Percentiles rank a stretch among this genome's conserved stretches.
Evolutionary conservation across 2,329 filamentous ascomycete genomes (phyloP).

Genomic region (Thielaviopsis cerberus): DNA sequence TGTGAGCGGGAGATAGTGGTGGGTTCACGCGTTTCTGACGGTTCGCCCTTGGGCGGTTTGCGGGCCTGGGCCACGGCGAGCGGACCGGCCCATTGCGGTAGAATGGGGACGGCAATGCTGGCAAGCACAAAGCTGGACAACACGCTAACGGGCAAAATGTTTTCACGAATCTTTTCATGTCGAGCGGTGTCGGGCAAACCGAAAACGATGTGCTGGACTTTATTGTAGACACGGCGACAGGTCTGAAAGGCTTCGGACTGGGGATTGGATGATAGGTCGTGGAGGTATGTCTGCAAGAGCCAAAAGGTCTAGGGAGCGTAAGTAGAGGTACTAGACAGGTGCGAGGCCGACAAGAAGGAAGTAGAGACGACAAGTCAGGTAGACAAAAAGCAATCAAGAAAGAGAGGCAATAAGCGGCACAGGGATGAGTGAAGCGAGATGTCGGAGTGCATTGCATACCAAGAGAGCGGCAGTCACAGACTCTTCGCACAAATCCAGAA

Average conservation of each 20-base stretch:
- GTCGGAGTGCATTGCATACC: slow-evolving; percentile 32
- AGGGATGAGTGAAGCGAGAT: slow-evolving; percentile 3
- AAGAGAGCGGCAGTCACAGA: slow-evolving; percentile 68
- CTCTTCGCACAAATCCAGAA: slow-evolving; percentile 71
- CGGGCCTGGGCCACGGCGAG: slow-evolving; percentile 66
- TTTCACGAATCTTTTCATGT: slow-evolving; percentile 63
- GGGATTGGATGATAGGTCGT: slow-evolving; percentile 59
- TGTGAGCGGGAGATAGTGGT: slow-evolving; percentile 36
- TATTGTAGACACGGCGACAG: slow-evolving; percentile 69
- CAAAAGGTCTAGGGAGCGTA: slow-evolving; percentile 55
- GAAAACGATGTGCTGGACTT: slow-evolving; percentile 75
- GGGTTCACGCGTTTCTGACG: slow-evolving; percentile 29
- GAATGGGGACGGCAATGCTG: slow-evolving; percentile 53
- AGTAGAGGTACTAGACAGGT: not conserved
- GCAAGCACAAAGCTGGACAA: slow-evolving; percentile 65
- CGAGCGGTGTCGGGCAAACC: slow-evolving; percentile 50
- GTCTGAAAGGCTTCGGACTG: slow-evolving; percentile 64
- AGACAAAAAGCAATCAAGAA: not conserved
- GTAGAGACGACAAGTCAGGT: not conserved
- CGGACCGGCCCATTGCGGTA: slow-evolving; percentile 63
- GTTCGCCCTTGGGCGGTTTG: slow-evolving; percentile 42
- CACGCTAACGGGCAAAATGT: slow-evolving; percentile 61
- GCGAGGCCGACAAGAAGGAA: no score
- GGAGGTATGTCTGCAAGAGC: slow-evolving; percentile 75
- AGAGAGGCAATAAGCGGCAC: not conserved